Evolutionary conservation across 2,329 filamentous ascomycete genomes (phyloP), one percentile per base, ranked within the genome.

Genomic region (Stagonosporopsis tanaceti): DNA sequence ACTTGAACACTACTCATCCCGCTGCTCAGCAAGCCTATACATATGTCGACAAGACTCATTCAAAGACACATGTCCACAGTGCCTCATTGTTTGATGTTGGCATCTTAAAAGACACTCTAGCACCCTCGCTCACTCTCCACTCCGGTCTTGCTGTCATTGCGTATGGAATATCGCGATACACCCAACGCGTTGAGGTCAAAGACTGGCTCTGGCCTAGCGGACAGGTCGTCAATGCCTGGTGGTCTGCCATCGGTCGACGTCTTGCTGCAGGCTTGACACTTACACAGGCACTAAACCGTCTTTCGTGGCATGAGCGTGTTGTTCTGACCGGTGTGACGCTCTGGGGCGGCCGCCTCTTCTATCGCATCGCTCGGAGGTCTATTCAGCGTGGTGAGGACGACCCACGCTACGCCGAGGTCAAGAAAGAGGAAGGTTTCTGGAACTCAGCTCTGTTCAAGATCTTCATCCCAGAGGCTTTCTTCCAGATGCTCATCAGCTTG

Each of bases 191-290:
- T 9, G 85, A 87, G 53, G 76, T 80, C n/a, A 88, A 88, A 65
- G 85, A 88, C 68, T 85, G 81, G 77, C 72, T 85, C 6, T 87
- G 85, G 84, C 83, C 84, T 1, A 74, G 78, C 4, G 82, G 78
- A 2, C 83, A 83, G 64, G 80, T 87, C 9, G 70, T 78, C 54
- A 87, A 86, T 66, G 84, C 84, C 6, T 87, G 85, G 85, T 87
- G 84, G 82, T 82, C 79, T 52, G 84, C 85, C 22, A 72, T 87
- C 39, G 84, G 85, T 14, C 76, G 79, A n/a, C 81, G 80, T 5
- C 75, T 85, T 11, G 74, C 78, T 53, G 76, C 80, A 28, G 79
- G 81, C 1, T 69, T 83, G 20, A 79, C 82, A 0, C 55, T 84
- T 5, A 64, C 75, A 1, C 75, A 80, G 44, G 82, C 84, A 15